These are phyloP conservation scores for Trichoderma asperellum DNA, from an alignment of 2,329 filamentous ascomycete species.

Conservation along the genomic window DNA sequence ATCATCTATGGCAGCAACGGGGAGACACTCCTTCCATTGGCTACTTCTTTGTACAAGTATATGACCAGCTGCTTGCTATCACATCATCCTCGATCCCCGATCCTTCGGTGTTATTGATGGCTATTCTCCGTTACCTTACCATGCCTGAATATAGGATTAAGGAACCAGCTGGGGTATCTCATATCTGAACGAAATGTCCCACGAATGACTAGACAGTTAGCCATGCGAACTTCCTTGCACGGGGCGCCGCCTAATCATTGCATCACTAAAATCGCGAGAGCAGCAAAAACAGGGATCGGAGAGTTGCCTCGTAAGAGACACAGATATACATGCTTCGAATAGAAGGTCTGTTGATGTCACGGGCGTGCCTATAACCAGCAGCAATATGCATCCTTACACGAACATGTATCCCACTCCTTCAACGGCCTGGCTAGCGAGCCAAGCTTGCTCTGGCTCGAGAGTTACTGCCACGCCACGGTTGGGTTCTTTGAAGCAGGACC, in stretches of 20 bases:
- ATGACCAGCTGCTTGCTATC: neutral
- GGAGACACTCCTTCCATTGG: too few species aligned
- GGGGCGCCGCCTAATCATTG: neutral
- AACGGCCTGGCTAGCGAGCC: neutral
- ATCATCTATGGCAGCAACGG: neutral
- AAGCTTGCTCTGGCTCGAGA: neutral
- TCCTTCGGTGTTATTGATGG: neutral
- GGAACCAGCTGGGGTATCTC: neutral
- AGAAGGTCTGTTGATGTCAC: neutral
- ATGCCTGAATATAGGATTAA: neutral
- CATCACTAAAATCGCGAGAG: neutral
- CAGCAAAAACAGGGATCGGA: neutral
- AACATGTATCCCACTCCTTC: neutral
- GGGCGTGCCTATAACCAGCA: slow-evolving; percentile 13
- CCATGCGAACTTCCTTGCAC: neutral
- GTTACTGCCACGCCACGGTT: neutral
- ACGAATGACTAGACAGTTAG: neutral
- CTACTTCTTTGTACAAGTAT: neutral
- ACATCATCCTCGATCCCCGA: neutral
- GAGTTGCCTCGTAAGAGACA: neutral
- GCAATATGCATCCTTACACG: neutral
- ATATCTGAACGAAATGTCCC: neutral
- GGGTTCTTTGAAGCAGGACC: neutral
- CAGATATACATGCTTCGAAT: neutral
- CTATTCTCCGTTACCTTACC: neutral